Evolutionary conservation across 2,329 filamentous ascomycete species (phyloP).

Genomic region (Colletotrichum sp.): DNA sequence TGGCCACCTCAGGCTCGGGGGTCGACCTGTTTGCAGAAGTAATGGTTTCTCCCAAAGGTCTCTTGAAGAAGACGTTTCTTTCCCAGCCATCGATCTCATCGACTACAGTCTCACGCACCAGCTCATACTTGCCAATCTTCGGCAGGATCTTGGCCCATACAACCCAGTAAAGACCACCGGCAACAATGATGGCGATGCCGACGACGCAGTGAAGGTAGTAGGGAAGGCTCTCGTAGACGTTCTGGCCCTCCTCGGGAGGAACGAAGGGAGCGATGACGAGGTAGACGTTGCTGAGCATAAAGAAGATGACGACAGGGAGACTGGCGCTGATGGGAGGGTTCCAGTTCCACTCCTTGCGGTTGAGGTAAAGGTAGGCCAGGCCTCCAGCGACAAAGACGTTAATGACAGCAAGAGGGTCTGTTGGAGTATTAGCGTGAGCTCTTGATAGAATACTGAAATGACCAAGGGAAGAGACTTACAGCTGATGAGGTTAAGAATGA

Average conservation of each 20-base stretch:
- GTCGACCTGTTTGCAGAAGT: neutral
- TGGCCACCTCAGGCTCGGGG: neutral
- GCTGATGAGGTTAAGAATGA: conserved; percentile 52
- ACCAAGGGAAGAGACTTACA: neutral
- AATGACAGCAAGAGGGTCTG: conserved; percentile 66
- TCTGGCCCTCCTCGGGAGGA: conserved; percentile 55
- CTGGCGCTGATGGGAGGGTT: conserved; percentile 59
- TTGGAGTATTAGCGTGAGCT: conserved; percentile 26
- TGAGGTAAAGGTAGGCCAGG: conserved; percentile 58
- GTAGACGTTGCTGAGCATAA: conserved; percentile 65
- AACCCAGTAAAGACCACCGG: conserved; percentile 61
- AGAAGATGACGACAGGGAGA: conserved; percentile 61
- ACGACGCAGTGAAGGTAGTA: conserved; percentile 66
- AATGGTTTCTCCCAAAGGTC: conserved; percentile 34
- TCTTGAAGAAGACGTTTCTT: conserved; percentile 55
- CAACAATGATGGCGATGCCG: conserved; percentile 57
- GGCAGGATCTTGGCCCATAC: conserved; percentile 60
- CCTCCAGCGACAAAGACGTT: conserved; percentile 60
- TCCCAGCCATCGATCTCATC: conserved; percentile 69
- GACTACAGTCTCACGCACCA: conserved; percentile 59
- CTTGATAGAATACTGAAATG: neutral
- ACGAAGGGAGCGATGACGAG: conserved; percentile 65
- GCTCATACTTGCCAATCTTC: conserved; percentile 56
- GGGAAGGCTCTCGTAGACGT: conserved; percentile 57
- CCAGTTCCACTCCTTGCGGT: conserved; percentile 54